phyloP scores from a whole-genome alignment of 2,329 filamentous ascomycete genomes.

The Dryadomyces quercivorus region DNA sequence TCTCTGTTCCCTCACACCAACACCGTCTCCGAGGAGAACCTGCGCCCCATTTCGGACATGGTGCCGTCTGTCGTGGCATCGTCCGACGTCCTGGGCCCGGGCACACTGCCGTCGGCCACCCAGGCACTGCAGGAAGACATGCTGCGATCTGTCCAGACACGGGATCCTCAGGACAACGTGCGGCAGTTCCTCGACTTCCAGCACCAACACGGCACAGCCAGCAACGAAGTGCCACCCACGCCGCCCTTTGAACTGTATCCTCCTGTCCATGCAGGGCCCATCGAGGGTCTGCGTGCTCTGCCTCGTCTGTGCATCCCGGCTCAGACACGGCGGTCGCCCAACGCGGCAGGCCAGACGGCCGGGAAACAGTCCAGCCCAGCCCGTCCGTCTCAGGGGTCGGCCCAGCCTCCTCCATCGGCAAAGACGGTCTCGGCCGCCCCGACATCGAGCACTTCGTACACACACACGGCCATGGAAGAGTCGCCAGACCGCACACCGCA shows the following conservation, averaged over 20 bases:
- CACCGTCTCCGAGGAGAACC: slow-evolving; percentile 27
- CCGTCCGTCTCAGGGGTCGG: not conserved
- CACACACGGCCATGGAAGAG: slow-evolving; percentile 13
- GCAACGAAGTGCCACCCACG: slow-evolving; percentile 50
- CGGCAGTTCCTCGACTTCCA: slow-evolving; percentile 86
- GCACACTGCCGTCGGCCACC: slow-evolving; percentile 35
- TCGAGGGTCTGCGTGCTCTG: slow-evolving; percentile 43
- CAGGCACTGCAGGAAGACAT: slow-evolving; percentile 62
- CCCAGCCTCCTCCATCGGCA: not conserved
- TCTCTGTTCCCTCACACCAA: slow-evolving; percentile 31
- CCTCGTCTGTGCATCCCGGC: slow-evolving; percentile 51
- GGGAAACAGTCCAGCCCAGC: not conserved
- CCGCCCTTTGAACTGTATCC: slow-evolving; percentile 57
- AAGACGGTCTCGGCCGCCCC: not conserved
- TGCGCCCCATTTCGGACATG: slow-evolving; percentile 61
- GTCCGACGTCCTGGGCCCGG: slow-evolving; percentile 75
- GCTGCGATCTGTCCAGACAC: slow-evolving; percentile 54
- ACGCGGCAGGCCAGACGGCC: not conserved
- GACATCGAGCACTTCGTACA: slow-evolving; percentile 8
- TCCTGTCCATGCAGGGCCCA: slow-evolving; percentile 21
- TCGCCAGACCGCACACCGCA: slow-evolving; percentile 37
- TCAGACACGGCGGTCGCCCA: slow-evolving; percentile 14
- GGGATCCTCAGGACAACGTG: slow-evolving; percentile 86
- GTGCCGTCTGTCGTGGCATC: slow-evolving; percentile 80
- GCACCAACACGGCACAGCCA: slow-evolving; percentile 33